Percentiles rank a stretch among this genome's conserved stretches.
Conservation (phyloP, 2,329 filamentous ascomycete species). For the Ceratocystis papillata region DNA sequence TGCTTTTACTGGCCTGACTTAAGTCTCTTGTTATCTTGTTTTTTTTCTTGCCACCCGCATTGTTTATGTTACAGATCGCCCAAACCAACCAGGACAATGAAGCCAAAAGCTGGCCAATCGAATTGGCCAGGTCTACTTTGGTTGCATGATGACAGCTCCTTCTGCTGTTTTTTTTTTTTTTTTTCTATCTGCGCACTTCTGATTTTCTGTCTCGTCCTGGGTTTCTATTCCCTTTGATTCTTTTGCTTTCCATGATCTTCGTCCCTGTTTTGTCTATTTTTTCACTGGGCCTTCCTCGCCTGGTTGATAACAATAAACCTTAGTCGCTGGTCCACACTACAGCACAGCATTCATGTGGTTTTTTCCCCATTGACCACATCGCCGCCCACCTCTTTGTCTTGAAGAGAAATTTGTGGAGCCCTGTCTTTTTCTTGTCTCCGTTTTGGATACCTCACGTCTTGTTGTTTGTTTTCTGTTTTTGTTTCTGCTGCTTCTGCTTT, state of each 20-base stretch:
- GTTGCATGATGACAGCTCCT: neutral
- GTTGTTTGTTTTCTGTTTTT: neutral
- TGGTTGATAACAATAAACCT: neutral
- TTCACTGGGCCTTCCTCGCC: neutral
- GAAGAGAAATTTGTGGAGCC: too few relatives aligned
- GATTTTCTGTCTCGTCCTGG: neutral
- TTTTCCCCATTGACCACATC: neutral
- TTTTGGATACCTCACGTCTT: neutral
- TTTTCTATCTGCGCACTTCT: neutral
- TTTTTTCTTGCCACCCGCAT: neutral
- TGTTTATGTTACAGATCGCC: neutral
- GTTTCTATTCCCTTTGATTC: neutral
- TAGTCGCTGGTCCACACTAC: slow-evolving; percentile 6
- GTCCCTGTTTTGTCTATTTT: neutral
- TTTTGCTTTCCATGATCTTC: slow-evolving; percentile 1
- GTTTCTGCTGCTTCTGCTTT: neutral
- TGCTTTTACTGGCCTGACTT: neutral
- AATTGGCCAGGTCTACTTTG: neutral
- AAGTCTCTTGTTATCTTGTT: neutral
- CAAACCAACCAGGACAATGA: slow-evolving; percentile 9
- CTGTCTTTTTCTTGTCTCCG: neutral
- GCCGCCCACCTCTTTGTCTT: neutral
- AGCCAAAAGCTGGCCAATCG: neutral
- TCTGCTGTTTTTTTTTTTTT: neutral
- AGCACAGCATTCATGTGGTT: slow-evolving; percentile 3